Conservation (phyloP, 805 yeast species). For the Cyberlindnera galapagoensis region DNA sequence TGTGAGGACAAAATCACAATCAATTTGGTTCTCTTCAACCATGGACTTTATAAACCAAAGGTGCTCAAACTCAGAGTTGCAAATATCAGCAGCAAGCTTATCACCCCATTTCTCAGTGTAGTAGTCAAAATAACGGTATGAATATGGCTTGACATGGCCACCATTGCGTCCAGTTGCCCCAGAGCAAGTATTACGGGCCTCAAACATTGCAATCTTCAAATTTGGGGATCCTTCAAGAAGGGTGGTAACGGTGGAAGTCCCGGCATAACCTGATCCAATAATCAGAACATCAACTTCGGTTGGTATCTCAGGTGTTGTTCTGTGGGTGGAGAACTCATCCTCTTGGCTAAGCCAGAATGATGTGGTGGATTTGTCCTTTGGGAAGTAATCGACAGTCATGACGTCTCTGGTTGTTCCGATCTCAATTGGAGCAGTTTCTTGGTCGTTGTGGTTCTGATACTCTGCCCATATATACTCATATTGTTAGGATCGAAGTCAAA, state of each 20-base stretch:
- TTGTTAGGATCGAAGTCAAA: too few relatives aligned
- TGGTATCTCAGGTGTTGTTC: conserved; percentile 26
- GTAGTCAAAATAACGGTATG: conserved; percentile 11
- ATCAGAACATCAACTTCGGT: conserved; percentile 31
- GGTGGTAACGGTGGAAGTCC: conserved; percentile 34
- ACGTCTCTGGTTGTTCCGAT: too few relatives aligned
- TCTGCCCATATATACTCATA: too few relatives aligned
- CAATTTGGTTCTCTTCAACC: conserved; percentile 28
- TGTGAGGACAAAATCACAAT: conserved; percentile 31
- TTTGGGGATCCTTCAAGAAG: conserved; percentile 24
- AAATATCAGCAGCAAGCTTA: conserved; percentile 29
- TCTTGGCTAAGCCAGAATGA: conserved; percentile 17
- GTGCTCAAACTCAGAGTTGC: conserved; percentile 32
- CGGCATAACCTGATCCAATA: conserved; percentile 42
- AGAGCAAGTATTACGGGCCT: conserved; percentile 34
- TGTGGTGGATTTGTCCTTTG: conserved; percentile 14
- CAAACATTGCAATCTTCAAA: conserved; percentile 28
- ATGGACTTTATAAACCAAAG: conserved; percentile 27
- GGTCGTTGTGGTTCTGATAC: too few relatives aligned
- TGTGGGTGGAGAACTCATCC: conserved; percentile 12
- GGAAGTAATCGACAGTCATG: conserved; percentile 10
- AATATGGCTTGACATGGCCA: conserved; percentile 38
- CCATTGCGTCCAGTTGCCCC: conserved; percentile 47
- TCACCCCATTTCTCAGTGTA: conserved; percentile 11
- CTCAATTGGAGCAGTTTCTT: too few relatives aligned